phyloP scores from a whole-genome alignment of 2,329 filamentous ascomycete genomes.

The Penicillium italicum region DNA sequence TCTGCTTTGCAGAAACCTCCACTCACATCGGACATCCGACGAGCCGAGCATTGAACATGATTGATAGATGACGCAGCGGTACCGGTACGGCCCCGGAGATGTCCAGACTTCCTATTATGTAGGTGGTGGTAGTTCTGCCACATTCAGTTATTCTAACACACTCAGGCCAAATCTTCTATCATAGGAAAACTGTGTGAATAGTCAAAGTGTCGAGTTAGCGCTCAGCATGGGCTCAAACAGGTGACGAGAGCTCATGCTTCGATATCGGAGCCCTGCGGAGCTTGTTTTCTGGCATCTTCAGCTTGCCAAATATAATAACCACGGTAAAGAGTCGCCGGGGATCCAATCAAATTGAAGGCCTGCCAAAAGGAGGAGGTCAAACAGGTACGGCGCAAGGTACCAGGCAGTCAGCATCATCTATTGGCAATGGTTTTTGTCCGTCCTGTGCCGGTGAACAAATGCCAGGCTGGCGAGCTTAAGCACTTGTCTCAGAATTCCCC shows the following conservation, averaged over 20 bases:
- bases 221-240: not conserved
- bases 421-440: not conserved
- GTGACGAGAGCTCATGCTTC: not conserved
- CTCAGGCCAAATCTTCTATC: not conserved
- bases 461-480: not conserved
- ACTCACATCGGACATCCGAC: not conserved
- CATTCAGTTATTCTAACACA: not conserved
- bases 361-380: not conserved
- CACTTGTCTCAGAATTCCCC: not conserved
- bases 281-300: not conserved
- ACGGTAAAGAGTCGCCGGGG: not conserved
- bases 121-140: too few species aligned
- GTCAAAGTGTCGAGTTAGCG: not conserved
- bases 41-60: not conserved
- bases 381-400: not conserved
- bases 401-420: not conserved
- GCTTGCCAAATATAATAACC: not conserved
- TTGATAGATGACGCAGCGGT: not conserved
- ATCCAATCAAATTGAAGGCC: not conserved
- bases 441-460: not conserved
- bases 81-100: not conserved
- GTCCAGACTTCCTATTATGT: not conserved
- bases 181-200: not conserved
- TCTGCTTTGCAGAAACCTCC: not conserved
- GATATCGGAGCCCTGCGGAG: conserved; percentile 1